Percentiles rank a stretch among this genome's conserved stretches.
Evolutionary conservation across 768 basidiomycete species (phyloP).

Genomic region (Termitomyces sp.): DNA sequence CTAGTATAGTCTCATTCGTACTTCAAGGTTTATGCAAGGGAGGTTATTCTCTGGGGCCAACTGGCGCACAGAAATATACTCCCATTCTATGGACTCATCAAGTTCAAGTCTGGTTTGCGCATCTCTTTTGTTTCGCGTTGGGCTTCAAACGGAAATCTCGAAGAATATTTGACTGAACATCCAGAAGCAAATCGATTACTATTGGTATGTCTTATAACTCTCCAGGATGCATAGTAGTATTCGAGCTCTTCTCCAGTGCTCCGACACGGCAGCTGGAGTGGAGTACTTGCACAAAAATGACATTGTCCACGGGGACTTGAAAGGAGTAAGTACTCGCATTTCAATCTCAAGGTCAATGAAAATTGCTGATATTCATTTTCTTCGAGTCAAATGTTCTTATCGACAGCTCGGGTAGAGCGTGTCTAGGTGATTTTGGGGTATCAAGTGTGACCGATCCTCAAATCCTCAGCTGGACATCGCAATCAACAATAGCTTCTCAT

Average conservation of each 20-base stretch:
- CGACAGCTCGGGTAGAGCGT: conserved; percentile 10
- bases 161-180: conserved; percentile 13
- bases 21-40: conserved; percentile 6
- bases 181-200: conserved; percentile 3
- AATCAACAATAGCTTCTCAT: not conserved
- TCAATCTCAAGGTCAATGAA: not conserved
- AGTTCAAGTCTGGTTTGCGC: conserved; percentile 15
- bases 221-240: not conserved
- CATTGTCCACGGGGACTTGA: not conserved
- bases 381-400: conserved; percentile 18
- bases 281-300: not conserved
- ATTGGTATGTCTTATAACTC: not conserved
- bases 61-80: conserved; percentile 14
- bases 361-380: not conserved
- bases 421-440: conserved; percentile 20
- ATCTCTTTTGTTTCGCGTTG: conserved; percentile 29
- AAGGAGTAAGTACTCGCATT: conserved; percentile 17
- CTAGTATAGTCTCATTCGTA: not conserved
- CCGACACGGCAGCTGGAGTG: conserved; percentile 25
- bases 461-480: not conserved
- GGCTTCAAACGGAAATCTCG: conserved; percentile 29
- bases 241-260: conserved; percentile 16
- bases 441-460: not conserved
- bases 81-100: conserved; percentile 26
- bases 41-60: conserved; percentile 3